phyloP scores from a whole-genome alignment of 192 early-diverging fungal species.

The Obelidium mucronatum region DNA sequence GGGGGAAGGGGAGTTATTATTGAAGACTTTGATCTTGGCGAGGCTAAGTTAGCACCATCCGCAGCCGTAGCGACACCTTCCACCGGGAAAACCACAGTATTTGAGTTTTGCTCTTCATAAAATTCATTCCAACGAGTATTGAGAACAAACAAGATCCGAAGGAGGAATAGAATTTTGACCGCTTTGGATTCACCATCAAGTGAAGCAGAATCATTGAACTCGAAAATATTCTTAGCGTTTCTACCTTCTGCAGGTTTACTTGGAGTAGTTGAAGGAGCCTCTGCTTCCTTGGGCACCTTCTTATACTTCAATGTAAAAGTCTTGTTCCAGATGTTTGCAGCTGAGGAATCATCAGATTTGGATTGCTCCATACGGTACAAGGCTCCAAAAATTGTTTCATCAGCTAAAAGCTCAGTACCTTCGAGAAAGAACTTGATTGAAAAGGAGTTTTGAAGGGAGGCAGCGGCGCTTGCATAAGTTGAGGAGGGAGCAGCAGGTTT shows the following conservation, averaged over 20 bases:
- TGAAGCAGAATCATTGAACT: background rate
- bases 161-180: conserved; percentile 41
- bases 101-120: conserved; percentile 37
- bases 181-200: background rate
- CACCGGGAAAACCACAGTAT: background rate
- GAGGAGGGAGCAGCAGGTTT: conserved; percentile 10
- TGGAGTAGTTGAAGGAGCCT: background rate
- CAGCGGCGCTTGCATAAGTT: conserved; percentile 37
- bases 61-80: conserved; percentile 33
- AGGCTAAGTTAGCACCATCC: background rate
- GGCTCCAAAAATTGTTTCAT: conserved; percentile 75
- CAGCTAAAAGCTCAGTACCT: conserved; percentile 24
- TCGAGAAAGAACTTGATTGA: conserved; percentile 67
- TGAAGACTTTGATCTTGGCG: background rate
- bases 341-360: conserved; percentile 4
- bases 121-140: conserved; percentile 52
- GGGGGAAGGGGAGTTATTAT: conserved; percentile 33
- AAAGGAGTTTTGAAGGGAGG: conserved; percentile 41
- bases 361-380: conserved; percentile 62
- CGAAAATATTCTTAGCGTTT: background rate
- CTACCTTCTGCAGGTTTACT: too few species aligned
- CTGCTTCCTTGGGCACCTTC: conserved; percentile 36
- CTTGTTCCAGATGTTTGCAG: conserved; percentile 61
- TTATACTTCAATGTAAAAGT: conserved; percentile 66
- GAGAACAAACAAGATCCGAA: conserved; percentile 48